Base-by-base conservation (phyloP, 108 stramenopile genomes). In the Bacterosira constricta region DNA sequence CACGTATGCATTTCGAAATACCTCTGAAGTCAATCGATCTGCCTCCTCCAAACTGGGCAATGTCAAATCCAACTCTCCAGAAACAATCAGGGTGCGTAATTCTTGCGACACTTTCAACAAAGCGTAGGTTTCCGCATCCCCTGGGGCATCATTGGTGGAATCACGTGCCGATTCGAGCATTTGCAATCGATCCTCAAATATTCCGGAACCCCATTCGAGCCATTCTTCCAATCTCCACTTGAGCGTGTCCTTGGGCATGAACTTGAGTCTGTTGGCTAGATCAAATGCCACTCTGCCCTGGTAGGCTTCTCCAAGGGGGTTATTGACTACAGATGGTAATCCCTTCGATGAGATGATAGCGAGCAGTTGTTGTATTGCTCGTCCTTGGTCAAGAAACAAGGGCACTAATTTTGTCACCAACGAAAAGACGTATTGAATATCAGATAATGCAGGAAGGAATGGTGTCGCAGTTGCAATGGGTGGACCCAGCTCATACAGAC, bases 251-350 rank as follows among this genome's bases (percentile, higher is more conserved):
- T 89, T 82, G 31, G 86, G 78, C 88, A 95, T 90, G 53, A 83
- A 88, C 45, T 85, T 71, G 32, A 92, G 60, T 65, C 88, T 69
- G 46, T 62, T 75, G 0, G 88, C 77, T 13, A 92, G 65, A 26
- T 85, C 75, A 54, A 91, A 76, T 31, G 94, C 94, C 11, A 89
- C 80, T 9, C 94, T 84, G 5, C 94, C 94, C 94, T 91, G 83
- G 63, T 92, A 95, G 5, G 94, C 91, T 77, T 95, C 94, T 36
- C 90, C 76, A 38, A 38, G 29, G 1, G 83, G 76, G 64, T 73
- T 78, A 56, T 95, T 89, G 59, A 95, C 77, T 23, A 95, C 87
- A 38, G 79, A 78, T 38, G 94, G 94, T 34, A 95, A 77, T 9
- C 77, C 91, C 61, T 89, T 82, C 29, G 86, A 84, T 12, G 75